Conservation (phyloP, 129 eudicot species). For the Chrysanthemum makinoi region DNA sequence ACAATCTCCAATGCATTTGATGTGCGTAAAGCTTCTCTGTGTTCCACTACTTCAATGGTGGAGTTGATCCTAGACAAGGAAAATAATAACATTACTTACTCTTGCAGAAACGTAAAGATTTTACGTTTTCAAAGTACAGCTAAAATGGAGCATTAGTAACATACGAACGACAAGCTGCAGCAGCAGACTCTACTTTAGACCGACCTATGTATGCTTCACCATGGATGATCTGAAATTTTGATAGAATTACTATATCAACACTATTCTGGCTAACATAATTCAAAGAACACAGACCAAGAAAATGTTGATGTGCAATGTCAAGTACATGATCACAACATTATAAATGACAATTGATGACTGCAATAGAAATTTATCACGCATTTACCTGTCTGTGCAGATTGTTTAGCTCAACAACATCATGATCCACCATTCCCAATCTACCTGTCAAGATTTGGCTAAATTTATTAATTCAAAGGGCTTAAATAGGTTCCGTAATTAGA, state of each 20-base stretch:
- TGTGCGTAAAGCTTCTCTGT: slow-evolving; percentile 86
- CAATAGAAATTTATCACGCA: neutral
- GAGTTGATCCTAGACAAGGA: slow-evolving; percentile 67
- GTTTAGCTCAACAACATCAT: slow-evolving; percentile 96
- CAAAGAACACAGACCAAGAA: neutral
- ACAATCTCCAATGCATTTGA: slow-evolving; percentile 88
- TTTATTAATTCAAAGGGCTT: slow-evolving; percentile 1
- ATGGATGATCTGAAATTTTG: slow-evolving; percentile 66
- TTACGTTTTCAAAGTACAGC: neutral
- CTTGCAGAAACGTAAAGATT: neutral
- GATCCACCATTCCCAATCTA: slow-evolving; percentile 87
- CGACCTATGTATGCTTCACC: slow-evolving; percentile 84
- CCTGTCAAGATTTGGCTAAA: slow-evolving; percentile 44
- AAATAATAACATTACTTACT: neutral
- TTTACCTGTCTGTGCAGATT: slow-evolving; percentile 96
- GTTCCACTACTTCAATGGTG: slow-evolving; percentile 64
- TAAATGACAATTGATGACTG: neutral
- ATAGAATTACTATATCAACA: slow-evolving; percentile 9
- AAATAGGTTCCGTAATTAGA: neutral
- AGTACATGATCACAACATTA: neutral
- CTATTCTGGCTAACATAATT: neutral
- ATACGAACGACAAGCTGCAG: slow-evolving; percentile 95
- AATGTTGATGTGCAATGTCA: neutral
- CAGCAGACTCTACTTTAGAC: slow-evolving; percentile 97
- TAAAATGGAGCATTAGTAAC: slow-evolving; percentile 23